These are phyloP conservation scores for Plantago elongata DNA, from an alignment of 257 asterid species.

Conservation along the genomic window DNA sequence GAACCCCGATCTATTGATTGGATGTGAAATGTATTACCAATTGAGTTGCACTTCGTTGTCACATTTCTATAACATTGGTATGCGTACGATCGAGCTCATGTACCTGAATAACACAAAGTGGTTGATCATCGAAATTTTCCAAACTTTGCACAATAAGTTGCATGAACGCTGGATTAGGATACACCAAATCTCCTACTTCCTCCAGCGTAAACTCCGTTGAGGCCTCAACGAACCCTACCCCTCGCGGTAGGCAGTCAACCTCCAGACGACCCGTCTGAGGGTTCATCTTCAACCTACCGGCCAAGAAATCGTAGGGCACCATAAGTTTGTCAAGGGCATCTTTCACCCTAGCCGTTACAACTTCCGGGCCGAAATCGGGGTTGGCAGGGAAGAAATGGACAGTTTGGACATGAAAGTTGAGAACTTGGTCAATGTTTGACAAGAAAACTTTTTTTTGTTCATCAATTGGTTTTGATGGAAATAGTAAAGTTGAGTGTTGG, in stretches of 20 bases:
- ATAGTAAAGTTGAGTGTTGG: conserved; percentile 40
- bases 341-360: conserved; percentile 33
- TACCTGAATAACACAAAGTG: conserved; percentile 83
- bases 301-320: conserved; percentile 53
- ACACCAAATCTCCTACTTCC: conserved; percentile 66
- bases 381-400: conserved; percentile 62
- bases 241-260: conserved; percentile 46
- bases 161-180: conserved; percentile 77
- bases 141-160: conserved; percentile 49
- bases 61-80: too few species aligned
- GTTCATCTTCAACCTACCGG: conserved; percentile 51
- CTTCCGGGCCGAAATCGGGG: conserved; percentile 45
- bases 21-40: too few species aligned
- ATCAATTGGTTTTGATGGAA: conserved; percentile 32
- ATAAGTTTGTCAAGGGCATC: conserved; percentile 44
- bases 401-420: conserved; percentile 69
- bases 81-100: too few species aligned
- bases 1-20: too few species aligned
- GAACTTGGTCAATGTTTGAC: conserved; percentile 73
- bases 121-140: conserved; percentile 47
- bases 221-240: conserved; percentile 61
- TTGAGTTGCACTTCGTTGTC: too few species aligned
- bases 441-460: conserved; percentile 36
- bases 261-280: conserved; percentile 49
- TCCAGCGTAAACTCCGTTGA: conserved; percentile 41